A percentile compares a stretch with the other conserved stretches of the same genome.
Conservation (phyloP, 208 protist genomes). For the Leishmania aethiopica region DNA sequence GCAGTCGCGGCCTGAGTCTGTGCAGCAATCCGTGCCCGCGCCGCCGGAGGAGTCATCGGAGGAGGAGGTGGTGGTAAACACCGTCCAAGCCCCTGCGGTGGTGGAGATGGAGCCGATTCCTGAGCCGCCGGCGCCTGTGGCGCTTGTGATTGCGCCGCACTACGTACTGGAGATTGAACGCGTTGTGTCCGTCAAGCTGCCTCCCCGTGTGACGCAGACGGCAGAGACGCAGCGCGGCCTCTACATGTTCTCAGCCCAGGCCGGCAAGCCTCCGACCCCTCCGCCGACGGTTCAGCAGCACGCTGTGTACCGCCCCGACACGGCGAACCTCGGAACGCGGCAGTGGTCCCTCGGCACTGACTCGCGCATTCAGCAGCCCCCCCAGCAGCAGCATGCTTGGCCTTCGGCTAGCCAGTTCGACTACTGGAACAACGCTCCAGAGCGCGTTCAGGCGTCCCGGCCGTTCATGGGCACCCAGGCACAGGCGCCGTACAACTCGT, state of each 20-base stretch:
- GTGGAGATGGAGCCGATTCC: slow-evolving; percentile 40
- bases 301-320: slow-evolving; percentile 53
- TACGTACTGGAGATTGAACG: slow-evolving; percentile 76
- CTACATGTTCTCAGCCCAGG: slow-evolving; percentile 59
- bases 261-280: slow-evolving; percentile 52
- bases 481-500: slow-evolving; percentile 61
- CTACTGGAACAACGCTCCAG: slow-evolving; percentile 32
- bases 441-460: slow-evolving; percentile 30
- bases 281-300: slow-evolving; percentile 29
- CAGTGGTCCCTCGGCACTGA: slow-evolving; percentile 31
- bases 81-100: slow-evolving; percentile 28
- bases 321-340: slow-evolving; percentile 32
- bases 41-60: slow-evolving; percentile 24
- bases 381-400: slow-evolving; percentile 28
- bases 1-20: slow-evolving; percentile 6
- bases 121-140: slow-evolving; percentile 33
- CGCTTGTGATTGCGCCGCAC: slow-evolving; percentile 37
- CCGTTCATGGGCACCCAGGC: slow-evolving; percentile 32
- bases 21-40: neutral
- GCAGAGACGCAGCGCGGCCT: slow-evolving; percentile 26
- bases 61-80: slow-evolving; percentile 21
- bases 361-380: slow-evolving; percentile 30
- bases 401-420: slow-evolving; percentile 31
- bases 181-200: slow-evolving; percentile 47
- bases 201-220: slow-evolving; percentile 33